Evolutionary conservation across 768 basidiomycete species (phyloP), one percentile per base, ranked within the genome.

Genomic region (Kwoniella sp.): DNA sequence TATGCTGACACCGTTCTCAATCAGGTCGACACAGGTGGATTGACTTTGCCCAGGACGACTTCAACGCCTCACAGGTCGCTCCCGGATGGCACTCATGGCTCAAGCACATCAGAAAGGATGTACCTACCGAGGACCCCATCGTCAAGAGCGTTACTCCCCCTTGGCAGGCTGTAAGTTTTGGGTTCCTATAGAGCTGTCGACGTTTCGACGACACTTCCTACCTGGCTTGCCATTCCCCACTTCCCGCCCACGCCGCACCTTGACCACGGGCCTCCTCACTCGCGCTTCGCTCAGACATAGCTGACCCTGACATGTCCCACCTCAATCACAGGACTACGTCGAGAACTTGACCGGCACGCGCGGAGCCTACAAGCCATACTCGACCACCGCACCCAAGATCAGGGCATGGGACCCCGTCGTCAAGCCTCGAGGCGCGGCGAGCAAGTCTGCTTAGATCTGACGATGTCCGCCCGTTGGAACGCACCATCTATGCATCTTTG

Each of bases 81-180:
- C 82, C 92, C 0, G 91, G 93, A 76, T 96, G 93, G 93, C 93
- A 95, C 77, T 84, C 91, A 4, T 98, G 92, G 92, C 76, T 96
- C 31, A 80, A 81, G 9, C 90, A 95, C 69, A 95, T 93, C 65
- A 86, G 93, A 42, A 81, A 84, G 60, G 82, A 84, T 22, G 81
- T 89, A 4, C 93, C 93, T 0, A 77, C 80, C 0, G 79, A 85
- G 53, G 93, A 98, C 67, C 70, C 79, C 1, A 76, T 89, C 22
- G 77, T 93, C 74, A 81, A 85, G 65, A 81, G 78, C 53, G 62
- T 80, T 32, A 81, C 82, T 26, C 89, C 87, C 1, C 75, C 84
- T 0, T 98, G 92, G 92, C 80, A 88, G 72, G 81, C 83, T 10
- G 92, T 93, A 75, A 60, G 88, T 78, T n/a, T n/a, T n/a, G n/a